A percentile compares a stretch with the other conserved stretches of the same genome.
phyloP scores from a whole-genome alignment of 306 rosid genomes.

The Glycine tomentella region DNA sequence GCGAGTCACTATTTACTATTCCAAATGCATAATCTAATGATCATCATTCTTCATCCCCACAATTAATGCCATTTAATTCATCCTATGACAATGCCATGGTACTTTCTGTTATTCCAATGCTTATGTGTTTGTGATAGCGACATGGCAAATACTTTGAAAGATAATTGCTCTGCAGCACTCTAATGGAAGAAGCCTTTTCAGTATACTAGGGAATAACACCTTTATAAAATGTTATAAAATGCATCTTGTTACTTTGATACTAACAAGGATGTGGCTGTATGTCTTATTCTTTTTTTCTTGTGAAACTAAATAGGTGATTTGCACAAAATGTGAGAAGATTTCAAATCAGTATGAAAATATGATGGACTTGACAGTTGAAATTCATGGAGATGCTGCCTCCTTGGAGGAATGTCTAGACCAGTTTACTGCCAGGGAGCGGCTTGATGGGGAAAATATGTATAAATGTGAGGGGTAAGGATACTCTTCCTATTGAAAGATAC shows the following conservation, averaged over 20 bases:
- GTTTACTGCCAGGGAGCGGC: conserved; percentile 84
- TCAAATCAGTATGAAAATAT: conserved; percentile 92
- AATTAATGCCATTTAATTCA: background rate
- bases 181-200: conserved; percentile 36
- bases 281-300: conserved; percentile 28
- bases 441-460: conserved; percentile 94
- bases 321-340: conserved; percentile 76
- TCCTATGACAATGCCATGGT: background rate
- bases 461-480: conserved; percentile 91
- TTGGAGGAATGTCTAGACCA: conserved; percentile 96
- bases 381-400: conserved; percentile 93
- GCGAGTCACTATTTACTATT: background rate
- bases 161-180: background rate
- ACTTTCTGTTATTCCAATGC: background rate
- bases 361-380: conserved; percentile 99
- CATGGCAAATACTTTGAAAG: conserved; percentile 3
- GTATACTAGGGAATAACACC: conserved; percentile 25
- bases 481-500: conserved; percentile 41
- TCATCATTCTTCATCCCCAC: background rate
- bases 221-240: background rate
- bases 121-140: background rate
- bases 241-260: conserved; percentile 12
- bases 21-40: background rate
- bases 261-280: conserved; percentile 32
- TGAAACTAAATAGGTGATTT: conserved; percentile 69